Evolutionary conservation across 768 basidiomycete species (phyloP).

Genomic region (Lentinus brumalis): DNA sequence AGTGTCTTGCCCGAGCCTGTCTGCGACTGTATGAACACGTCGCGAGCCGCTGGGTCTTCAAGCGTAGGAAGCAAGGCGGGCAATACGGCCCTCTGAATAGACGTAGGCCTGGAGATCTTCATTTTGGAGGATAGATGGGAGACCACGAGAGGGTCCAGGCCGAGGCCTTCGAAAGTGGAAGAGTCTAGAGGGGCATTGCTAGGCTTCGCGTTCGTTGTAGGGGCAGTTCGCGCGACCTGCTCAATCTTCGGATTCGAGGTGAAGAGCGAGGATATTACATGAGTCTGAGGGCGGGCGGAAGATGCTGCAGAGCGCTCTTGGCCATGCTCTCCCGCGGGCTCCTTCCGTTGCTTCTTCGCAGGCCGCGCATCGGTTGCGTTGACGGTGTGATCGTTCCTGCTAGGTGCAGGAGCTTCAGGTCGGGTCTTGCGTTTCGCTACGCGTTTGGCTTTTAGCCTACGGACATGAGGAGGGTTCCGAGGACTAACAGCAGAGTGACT

Average conservation of each 20-base stretch:
- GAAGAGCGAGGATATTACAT: slow-evolving; percentile 66
- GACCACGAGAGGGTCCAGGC: slow-evolving; percentile 79
- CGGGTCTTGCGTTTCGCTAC: slow-evolving; percentile 59
- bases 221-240: not conserved
- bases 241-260: slow-evolving; percentile 32
- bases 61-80: slow-evolving; percentile 55
- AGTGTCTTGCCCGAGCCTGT: slow-evolving; percentile 97
- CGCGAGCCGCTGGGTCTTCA: slow-evolving; percentile 47
- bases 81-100: slow-evolving; percentile 79
- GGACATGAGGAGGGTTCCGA: slow-evolving; percentile 20
- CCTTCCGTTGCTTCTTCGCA: slow-evolving; percentile 48
- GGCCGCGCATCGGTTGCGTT: slow-evolving; percentile 40
- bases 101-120: slow-evolving; percentile 82
- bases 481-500: slow-evolving; percentile 21
- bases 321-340: slow-evolving; percentile 13
- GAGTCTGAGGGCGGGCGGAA: slow-evolving; percentile 40
- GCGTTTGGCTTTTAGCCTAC: slow-evolving; percentile 76
- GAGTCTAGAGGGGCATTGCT: slow-evolving; percentile 87
- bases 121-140: slow-evolving; percentile 80
- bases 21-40: slow-evolving; percentile 94
- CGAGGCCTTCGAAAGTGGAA: slow-evolving; percentile 80
- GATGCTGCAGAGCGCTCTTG: slow-evolving; percentile 26
- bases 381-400: slow-evolving; percentile 1
- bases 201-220: slow-evolving; percentile 36
- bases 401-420: slow-evolving; percentile 32